phyloP scores from a whole-genome alignment of 306 rosid species.

The Prunus campanulata region DNA sequence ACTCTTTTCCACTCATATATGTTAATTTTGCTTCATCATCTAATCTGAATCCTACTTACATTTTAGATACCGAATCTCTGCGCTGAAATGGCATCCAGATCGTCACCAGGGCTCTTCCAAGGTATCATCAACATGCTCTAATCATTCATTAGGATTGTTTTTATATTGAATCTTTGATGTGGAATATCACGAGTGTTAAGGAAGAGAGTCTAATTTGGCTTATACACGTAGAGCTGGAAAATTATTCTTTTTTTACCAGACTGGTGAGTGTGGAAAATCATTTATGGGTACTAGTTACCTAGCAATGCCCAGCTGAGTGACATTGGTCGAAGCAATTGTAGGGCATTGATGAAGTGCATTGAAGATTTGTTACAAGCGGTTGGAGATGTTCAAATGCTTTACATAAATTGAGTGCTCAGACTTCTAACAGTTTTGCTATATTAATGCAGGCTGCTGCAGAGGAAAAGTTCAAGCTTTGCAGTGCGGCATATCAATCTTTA shows the following conservation, averaged over 20 bases:
- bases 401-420: neutral
- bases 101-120: constrained; percentile 87
- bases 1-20: neutral
- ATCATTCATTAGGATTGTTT: neutral
- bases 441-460: constrained; percentile 59
- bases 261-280: neutral
- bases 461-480: constrained; percentile 83
- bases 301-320: neutral
- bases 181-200: neutral
- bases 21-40: constrained; percentile 3
- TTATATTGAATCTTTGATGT: neutral
- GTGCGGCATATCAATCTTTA: constrained; percentile 73
- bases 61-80: constrained; percentile 69
- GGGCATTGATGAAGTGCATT: neutral
- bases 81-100: constrained; percentile 94
- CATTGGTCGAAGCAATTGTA: neutral
- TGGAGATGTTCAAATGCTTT: neutral
- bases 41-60: neutral
- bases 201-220: neutral
- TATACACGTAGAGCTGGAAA: neutral
- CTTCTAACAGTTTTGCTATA: neutral
- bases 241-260: neutral
- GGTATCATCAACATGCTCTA: constrained; percentile 35
- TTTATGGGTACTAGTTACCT: neutral
- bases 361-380: neutral